Evolutionary conservation across 2,329 filamentous ascomycete genomes (phyloP).

Genomic region (Pleomassaria siparia): DNA sequence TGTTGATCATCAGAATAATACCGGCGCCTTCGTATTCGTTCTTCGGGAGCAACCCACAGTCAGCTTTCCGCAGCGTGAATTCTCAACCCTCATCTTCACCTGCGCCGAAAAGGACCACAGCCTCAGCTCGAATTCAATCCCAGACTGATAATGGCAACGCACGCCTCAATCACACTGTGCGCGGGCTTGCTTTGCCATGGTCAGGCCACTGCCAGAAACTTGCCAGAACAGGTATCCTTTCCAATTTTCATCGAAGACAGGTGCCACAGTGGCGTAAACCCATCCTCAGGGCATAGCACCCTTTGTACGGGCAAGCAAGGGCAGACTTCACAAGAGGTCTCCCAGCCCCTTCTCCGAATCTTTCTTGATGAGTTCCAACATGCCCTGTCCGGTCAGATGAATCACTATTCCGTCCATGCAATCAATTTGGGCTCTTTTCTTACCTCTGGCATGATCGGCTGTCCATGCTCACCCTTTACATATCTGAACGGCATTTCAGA

Average conservation of each 20-base stretch:
- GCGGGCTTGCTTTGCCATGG: conserved; percentile 19
- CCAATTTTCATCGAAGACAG: conserved; percentile 30
- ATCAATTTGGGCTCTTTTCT: conserved; percentile 33
- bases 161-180: conserved; percentile 6
- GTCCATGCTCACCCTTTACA: conserved; percentile 71
- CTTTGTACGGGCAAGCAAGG: not conserved
- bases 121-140: not conserved
- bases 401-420: conserved; percentile 9
- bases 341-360: conserved; percentile 91
- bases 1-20: no score
- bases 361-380: conserved; percentile 89
- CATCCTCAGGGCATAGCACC: conserved; percentile 12
- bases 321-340: conserved; percentile 67
- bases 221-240: conserved; percentile 17
- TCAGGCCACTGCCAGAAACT: conserved; percentile 12
- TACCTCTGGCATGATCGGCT: conserved; percentile 91
- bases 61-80: no score
- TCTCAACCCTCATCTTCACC: no score
- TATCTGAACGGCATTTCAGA: conserved; percentile 99
- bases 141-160: not conserved
- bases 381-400: conserved; percentile 63
- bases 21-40: not conserved
- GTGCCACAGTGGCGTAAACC: conserved; percentile 40
- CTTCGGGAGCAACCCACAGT: not conserved
- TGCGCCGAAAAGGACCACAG: not conserved